Evolutionary conservation across 805 yeast species (phyloP).

Genomic region (Cyberlindnera suaveolens): DNA sequence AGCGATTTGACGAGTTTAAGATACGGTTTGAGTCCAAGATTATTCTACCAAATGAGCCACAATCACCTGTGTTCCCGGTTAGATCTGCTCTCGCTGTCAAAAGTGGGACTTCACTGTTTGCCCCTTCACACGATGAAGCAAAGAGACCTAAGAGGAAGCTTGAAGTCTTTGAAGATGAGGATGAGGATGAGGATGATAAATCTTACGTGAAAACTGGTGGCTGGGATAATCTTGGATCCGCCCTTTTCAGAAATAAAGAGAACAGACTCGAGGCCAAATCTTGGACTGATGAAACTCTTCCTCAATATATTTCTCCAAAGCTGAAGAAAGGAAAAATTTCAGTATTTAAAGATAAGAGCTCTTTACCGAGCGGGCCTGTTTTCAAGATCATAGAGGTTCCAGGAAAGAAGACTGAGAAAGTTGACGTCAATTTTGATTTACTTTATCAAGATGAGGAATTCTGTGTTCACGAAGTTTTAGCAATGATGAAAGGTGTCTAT

Average conservation of each 20-base stretch:
- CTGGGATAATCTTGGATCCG: conserved; percentile 45
- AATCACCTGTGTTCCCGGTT: conserved; percentile 29
- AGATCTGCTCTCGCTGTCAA: conserved; percentile 34
- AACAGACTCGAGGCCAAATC: conserved; percentile 47
- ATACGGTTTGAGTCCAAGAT: conserved; percentile 29
- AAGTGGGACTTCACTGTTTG: conserved; percentile 24
- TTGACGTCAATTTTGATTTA: conserved; percentile 54
- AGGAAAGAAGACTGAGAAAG: conserved; percentile 56
- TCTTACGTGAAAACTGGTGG: conserved; percentile 22
- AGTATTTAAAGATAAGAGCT: conserved; percentile 34
- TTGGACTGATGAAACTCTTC: conserved; percentile 60
- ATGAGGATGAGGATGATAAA: conserved; percentile 9
- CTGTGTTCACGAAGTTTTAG: conserved; percentile 60
- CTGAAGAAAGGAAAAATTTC: conserved; percentile 23
- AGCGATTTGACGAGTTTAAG: conserved; percentile 39
- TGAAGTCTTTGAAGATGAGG: conserved; percentile 18
- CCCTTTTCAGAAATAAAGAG: conserved; percentile 53
- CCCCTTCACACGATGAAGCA: conserved; percentile 6
- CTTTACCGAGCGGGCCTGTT: conserved; percentile 30
- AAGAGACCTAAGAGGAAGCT: conserved; percentile 11
- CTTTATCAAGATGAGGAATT: conserved; percentile 46
- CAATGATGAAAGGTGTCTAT: conserved; percentile 27
- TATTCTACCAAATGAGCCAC: conserved; percentile 22
- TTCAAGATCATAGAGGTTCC: conserved; percentile 45
- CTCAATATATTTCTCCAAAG: conserved; percentile 28